Percentiles rank a stretch among this genome's conserved stretches.
phyloP scores from a whole-genome alignment of 371 early-diverging fungal species.

The Sporodiniella umbellata region DNA sequence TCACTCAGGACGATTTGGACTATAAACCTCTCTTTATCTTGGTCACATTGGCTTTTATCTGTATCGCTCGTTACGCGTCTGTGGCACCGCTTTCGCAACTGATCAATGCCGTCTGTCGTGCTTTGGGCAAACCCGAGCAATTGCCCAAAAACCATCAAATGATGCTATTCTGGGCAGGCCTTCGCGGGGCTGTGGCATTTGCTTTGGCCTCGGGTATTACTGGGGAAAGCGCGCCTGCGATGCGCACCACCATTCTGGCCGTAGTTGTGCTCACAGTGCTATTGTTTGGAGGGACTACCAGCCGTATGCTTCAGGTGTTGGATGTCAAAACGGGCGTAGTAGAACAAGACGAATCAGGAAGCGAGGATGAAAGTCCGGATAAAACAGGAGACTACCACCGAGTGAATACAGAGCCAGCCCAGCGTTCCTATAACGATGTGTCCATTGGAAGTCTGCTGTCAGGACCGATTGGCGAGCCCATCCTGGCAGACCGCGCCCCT shows the following conservation, averaged over 20 bases:
- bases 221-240: slow-evolving; percentile 62
- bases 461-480: slow-evolving; percentile 52
- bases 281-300: slow-evolving; percentile 88
- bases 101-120: slow-evolving; percentile 69
- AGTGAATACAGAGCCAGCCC: neutral
- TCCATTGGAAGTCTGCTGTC: slow-evolving; percentile 43
- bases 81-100: slow-evolving; percentile 79
- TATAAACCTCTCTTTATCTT: slow-evolving; percentile 74
- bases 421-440: slow-evolving; percentile 23
- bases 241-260: slow-evolving; percentile 86
- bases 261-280: slow-evolving; percentile 88
- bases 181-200: slow-evolving; percentile 95
- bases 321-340: slow-evolving; percentile 76
- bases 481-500: slow-evolving; percentile 47
- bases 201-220: slow-evolving; percentile 84
- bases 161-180: slow-evolving; percentile 94
- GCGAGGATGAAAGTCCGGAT: slow-evolving; percentile 50
- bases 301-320: slow-evolving; percentile 70
- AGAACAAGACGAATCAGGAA: slow-evolving; percentile 51
- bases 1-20: slow-evolving; percentile 68
- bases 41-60: slow-evolving; percentile 68
- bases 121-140: slow-evolving; percentile 52
- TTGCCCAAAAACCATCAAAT: slow-evolving; percentile 85
- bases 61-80: slow-evolving; percentile 79
- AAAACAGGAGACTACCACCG: slow-evolving; percentile 4